Evolutionary conservation across 805 yeast genomes (phyloP).

Genomic region (Metahyphopichia silvanorum): DNA sequence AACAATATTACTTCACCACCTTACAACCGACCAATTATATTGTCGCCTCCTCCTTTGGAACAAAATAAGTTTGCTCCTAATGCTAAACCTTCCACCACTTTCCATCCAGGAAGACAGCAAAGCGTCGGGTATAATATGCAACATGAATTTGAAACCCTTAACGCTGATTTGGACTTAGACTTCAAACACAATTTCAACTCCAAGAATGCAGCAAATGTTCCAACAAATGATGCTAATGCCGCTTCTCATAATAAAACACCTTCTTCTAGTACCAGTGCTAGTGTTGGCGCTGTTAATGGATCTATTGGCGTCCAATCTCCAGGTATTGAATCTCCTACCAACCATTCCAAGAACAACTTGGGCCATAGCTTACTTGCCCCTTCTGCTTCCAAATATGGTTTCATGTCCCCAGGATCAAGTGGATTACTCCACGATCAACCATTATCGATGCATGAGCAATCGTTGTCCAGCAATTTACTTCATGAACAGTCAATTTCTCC

Average conservation of each 20-base stretch:
- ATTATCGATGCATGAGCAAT: conserved; percentile 13
- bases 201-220: conserved; percentile 1
- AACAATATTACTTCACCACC: too few species aligned
- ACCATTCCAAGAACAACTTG: background rate
- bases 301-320: conserved; percentile 1
- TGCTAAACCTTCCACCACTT: conserved; percentile 1
- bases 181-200: conserved; percentile 17
- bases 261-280: background rate
- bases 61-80: conserved; percentile 5
- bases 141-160: conserved; percentile 46
- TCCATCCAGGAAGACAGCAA: conserved; percentile 31
- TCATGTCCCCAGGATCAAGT: background rate
- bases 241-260: background rate
- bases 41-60: conserved; percentile 42
- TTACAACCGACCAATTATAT: conserved; percentile 37
- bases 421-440: conserved; percentile 16
- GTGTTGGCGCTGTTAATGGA: background rate
- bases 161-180: conserved; percentile 44
- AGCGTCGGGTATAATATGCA: conserved; percentile 45
- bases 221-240: background rate
- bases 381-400: conserved; percentile 10
- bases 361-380: conserved; percentile 12
- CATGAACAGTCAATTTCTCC: conserved; percentile 21
- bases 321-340: background rate
- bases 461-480: conserved; percentile 6